Conservation (phyloP, 202 grass and related monocot genomes). For the Cymbopogon flexuosus region DNA sequence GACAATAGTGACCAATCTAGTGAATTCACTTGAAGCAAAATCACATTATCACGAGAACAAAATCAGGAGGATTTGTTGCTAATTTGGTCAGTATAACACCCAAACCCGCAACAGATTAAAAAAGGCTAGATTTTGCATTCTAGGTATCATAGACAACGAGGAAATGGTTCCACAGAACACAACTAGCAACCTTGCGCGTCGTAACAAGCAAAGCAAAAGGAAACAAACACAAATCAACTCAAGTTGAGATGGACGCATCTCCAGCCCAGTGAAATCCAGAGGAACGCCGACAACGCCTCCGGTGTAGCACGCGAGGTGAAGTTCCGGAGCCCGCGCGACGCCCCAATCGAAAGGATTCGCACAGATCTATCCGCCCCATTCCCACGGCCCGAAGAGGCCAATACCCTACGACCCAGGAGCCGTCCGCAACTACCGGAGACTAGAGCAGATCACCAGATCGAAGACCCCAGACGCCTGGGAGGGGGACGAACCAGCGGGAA, state of each 20-base stretch:
- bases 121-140: background rate
- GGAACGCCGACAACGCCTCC: too few relatives aligned
- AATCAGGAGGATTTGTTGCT: background rate
- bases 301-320: background rate
- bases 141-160: background rate
- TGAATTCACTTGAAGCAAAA: background rate
- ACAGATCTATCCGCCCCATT: background rate
- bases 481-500: background rate
- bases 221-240: background rate
- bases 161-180: background rate
- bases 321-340: too few relatives aligned
- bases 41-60: background rate
- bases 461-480: background rate
- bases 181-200: background rate
- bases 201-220: background rate
- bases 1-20: background rate
- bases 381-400: background rate
- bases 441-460: constrained; percentile 21
- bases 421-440: constrained; percentile 18
- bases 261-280: background rate
- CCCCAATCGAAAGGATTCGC: background rate
- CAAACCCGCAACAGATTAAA: background rate
- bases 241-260: background rate
- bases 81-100: background rate
- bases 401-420: background rate